Conservation (phyloP, 2,329 filamentous ascomycete species). For the Xylaria sp. region DNA sequence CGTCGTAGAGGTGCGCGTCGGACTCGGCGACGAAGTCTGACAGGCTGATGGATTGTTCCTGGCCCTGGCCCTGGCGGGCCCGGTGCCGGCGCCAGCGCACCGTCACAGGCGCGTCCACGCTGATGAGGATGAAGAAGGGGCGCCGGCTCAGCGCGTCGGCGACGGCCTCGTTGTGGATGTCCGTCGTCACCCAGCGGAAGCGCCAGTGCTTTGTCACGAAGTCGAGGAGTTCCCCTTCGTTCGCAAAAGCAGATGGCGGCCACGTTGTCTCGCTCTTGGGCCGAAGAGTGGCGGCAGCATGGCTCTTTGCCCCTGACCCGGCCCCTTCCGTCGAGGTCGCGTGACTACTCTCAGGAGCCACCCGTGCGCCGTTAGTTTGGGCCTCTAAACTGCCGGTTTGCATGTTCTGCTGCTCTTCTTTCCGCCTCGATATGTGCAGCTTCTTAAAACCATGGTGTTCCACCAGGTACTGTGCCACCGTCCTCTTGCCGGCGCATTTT, state of each 20-base stretch:
- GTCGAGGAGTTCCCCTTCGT: constrained; percentile 76
- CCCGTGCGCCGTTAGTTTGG: constrained; percentile 9
- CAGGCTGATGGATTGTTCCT: constrained; percentile 53
- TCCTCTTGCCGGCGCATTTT: constrained; percentile 92
- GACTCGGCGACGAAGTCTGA: constrained; percentile 67
- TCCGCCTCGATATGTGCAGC: constrained; percentile 65
- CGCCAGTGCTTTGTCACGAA: constrained; percentile 89
- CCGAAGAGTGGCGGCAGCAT: constrained; percentile 7
- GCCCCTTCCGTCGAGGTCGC: constrained; percentile 13
- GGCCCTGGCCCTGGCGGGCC: constrained; percentile 37
- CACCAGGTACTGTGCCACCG: constrained; percentile 87
- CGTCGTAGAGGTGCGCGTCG: constrained; percentile 81
- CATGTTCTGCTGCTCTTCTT: neutral
- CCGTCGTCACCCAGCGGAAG: constrained; percentile 85
- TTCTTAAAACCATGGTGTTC: constrained; percentile 84
- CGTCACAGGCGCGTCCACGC: constrained; percentile 88
- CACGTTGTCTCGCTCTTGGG: constrained; percentile 18
- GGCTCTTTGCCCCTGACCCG: neutral
- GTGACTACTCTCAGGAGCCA: constrained; percentile 1
- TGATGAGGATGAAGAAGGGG: constrained; percentile 93
- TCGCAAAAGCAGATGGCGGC: constrained; percentile 62
- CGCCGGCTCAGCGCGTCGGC: constrained; percentile 81
- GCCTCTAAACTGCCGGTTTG: constrained; percentile 5
- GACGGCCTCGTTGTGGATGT: constrained; percentile 77
- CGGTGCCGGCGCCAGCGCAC: constrained; percentile 85